phyloP scores from a whole-genome alignment of 805 yeast species.

The Candida hungchunana region DNA sequence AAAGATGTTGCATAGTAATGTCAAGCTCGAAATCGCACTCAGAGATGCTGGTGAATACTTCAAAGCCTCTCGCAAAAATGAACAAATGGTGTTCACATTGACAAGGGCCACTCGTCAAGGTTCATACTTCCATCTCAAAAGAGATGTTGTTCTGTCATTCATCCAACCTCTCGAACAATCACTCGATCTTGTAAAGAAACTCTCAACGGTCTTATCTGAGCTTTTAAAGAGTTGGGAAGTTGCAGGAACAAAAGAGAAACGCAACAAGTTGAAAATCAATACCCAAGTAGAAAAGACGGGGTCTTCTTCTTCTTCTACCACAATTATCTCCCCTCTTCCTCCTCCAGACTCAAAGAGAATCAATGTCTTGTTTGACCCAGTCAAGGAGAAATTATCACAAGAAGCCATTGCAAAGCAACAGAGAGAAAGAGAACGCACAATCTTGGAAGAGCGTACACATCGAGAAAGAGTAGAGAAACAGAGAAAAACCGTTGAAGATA shows the following conservation, averaged over 20 bases:
- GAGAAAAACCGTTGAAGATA: constrained; percentile 11
- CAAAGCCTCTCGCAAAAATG: constrained; percentile 37
- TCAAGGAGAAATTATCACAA: constrained; percentile 16
- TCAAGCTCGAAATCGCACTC: constrained; percentile 27
- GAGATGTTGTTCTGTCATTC: constrained; percentile 33
- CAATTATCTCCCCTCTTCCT: too few species aligned
- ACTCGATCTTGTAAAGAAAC: constrained; percentile 7
- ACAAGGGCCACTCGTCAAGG: constrained; percentile 38
- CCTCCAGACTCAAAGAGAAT: constrained; percentile 9
- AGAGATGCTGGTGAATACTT: constrained; percentile 34
- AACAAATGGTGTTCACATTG: constrained; percentile 39
- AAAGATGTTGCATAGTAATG: constrained; percentile 29
- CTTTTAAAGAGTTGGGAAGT: constrained; percentile 21
- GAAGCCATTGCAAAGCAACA: constrained; percentile 19
- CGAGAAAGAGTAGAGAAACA: constrained; percentile 15
- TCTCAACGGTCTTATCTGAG: constrained; percentile 7
- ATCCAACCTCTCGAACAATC: constrained; percentile 9
- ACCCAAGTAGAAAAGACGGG: constrained; percentile 3
- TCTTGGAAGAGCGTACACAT: constrained; percentile 12
- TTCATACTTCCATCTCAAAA: constrained; percentile 30
- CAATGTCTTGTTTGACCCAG: constrained; percentile 17
- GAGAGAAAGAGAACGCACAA: constrained; percentile 15
- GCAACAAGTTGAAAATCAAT: constrained; percentile 6
- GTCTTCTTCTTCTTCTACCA: background rate
- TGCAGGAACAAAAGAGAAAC: constrained; percentile 10